Evolutionary conservation across 2,329 filamentous ascomycete genomes (phyloP).

Genomic region (Fusarium sp.): DNA sequence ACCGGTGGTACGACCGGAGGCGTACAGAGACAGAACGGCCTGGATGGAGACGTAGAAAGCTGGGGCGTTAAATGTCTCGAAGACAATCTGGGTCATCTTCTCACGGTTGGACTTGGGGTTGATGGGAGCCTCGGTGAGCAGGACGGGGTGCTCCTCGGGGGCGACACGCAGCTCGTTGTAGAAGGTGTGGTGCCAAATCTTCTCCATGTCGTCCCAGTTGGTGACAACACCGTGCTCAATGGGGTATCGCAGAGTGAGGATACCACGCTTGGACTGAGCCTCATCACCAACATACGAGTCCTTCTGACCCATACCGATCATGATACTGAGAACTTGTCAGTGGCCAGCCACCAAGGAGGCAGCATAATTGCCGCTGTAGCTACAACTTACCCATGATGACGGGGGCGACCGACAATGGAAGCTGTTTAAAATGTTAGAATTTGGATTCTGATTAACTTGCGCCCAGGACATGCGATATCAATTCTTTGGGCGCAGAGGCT

Average conservation of each 20-base stretch:
- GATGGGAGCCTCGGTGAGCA: conserved; percentile 99
- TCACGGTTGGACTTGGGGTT: conserved; percentile 99
- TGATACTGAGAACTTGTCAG: conserved; percentile 75
- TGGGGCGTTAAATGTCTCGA: conserved; percentile 99
- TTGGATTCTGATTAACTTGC: conserved; percentile 12
- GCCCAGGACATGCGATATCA: conserved; percentile 24
- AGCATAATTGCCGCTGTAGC: conserved; percentile 8
- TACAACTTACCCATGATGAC: conserved; percentile 94
- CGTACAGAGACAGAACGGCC: conserved; percentile 98
- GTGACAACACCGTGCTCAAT: conserved; percentile 99
- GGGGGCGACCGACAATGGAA: conserved; percentile 99
- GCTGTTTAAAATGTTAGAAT: conserved; percentile 66
- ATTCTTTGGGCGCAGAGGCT: conserved; percentile 27
- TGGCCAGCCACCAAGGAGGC: conserved; percentile 21
- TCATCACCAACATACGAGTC: conserved; percentile 99
- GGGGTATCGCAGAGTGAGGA: conserved; percentile 98
- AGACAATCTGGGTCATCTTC: conserved; percentile 99
- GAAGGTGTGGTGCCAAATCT: conserved; percentile 99
- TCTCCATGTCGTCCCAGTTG: conserved; percentile 99
- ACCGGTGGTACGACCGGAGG: conserved; percentile 99
- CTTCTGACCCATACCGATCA: conserved; percentile 99
- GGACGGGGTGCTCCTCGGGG: conserved; percentile 99
- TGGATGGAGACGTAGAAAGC: conserved; percentile 99
- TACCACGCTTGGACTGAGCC: conserved; percentile 99
- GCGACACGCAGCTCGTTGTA: conserved; percentile 99